These are phyloP conservation scores for Tympanopsis confertula DNA, from an alignment of 2,329 filamentous ascomycete species.

Conservation along the genomic window DNA sequence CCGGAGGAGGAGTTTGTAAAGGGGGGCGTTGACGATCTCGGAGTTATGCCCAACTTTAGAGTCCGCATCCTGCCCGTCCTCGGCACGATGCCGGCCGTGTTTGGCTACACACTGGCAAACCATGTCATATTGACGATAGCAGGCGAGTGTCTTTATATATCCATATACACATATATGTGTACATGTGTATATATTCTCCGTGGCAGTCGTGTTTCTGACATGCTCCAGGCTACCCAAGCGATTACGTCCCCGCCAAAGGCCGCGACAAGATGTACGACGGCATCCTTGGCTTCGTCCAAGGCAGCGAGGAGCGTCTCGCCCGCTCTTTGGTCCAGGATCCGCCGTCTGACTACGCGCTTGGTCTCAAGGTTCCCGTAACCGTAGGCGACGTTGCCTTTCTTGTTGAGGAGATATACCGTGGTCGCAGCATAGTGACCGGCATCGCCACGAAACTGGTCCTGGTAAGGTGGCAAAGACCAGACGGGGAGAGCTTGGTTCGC, in stretches of 20 bases:
- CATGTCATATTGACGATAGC: constrained; percentile 75
- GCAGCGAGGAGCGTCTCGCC: constrained; percentile 66
- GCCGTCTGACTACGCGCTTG: constrained; percentile 40
- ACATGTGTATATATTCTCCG: constrained; percentile 2
- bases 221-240: constrained; percentile 72
- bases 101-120: constrained; percentile 84
- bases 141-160: constrained; percentile 14
- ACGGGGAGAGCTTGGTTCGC: constrained; percentile 38
- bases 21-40: constrained; percentile 77
- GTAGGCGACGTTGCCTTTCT: constrained; percentile 76
- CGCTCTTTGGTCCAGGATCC: constrained; percentile 30
- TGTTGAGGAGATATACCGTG: constrained; percentile 77
- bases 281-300: constrained; percentile 65
- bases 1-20: constrained; percentile 79
- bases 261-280: constrained; percentile 87
- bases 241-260: constrained; percentile 70
- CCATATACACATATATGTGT: neutral
- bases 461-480: constrained; percentile 67
- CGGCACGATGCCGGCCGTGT: constrained; percentile 94
- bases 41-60: constrained; percentile 82
- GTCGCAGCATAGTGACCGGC: constrained; percentile 72
- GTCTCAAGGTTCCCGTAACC: constrained; percentile 69
- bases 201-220: too few species aligned
- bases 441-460: constrained; percentile 69
- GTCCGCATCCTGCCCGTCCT: constrained; percentile 90